Evolutionary conservation across 2,329 filamentous ascomycete genomes (phyloP).

Genomic region (Scedosporium boydii): DNA sequence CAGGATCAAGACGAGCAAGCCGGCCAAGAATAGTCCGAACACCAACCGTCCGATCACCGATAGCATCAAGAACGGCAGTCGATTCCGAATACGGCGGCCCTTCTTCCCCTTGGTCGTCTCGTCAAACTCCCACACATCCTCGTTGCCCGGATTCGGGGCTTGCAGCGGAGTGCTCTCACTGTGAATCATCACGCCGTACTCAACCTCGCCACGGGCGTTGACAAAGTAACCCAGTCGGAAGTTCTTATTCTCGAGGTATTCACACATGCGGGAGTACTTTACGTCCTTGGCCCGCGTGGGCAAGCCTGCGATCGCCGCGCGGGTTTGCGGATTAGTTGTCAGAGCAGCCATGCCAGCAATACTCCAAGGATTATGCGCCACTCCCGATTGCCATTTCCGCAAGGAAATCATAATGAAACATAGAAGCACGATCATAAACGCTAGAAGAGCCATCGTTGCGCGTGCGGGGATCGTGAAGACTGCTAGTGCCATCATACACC

Average conservation of each 20-base stretch:
- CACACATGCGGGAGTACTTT: constrained; percentile 9
- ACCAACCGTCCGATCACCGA: constrained; percentile 22
- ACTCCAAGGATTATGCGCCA: constrained; percentile 31
- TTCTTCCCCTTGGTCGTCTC: constrained; percentile 1
- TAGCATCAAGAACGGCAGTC: constrained; percentile 24
- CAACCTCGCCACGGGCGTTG: constrained; percentile 13
- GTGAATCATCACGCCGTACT: constrained; percentile 21
- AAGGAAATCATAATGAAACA: constrained; percentile 19
- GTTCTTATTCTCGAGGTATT: constrained; percentile 11
- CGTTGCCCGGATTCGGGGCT: background rate
- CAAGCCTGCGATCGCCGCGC: constrained; percentile 12
- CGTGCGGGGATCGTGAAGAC: constrained; percentile 21
- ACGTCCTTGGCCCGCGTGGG: background rate
- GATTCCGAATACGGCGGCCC: background rate
- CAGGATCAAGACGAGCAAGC: constrained; percentile 24
- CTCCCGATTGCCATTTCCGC: constrained; percentile 24
- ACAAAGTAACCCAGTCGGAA: constrained; percentile 21
- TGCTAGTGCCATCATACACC: constrained; percentile 25
- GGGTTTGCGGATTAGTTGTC: constrained; percentile 18
- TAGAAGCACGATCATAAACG: constrained; percentile 20
- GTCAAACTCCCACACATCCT: constrained; percentile 1
- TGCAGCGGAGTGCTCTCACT: background rate
- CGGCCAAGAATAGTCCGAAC: constrained; percentile 22
- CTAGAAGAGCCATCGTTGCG: constrained; percentile 7
- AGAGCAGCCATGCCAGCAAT: constrained; percentile 25